Evolutionary conservation across 352 stramenopile species (phyloP).

Genomic region (Lagenidium sp.): DNA sequence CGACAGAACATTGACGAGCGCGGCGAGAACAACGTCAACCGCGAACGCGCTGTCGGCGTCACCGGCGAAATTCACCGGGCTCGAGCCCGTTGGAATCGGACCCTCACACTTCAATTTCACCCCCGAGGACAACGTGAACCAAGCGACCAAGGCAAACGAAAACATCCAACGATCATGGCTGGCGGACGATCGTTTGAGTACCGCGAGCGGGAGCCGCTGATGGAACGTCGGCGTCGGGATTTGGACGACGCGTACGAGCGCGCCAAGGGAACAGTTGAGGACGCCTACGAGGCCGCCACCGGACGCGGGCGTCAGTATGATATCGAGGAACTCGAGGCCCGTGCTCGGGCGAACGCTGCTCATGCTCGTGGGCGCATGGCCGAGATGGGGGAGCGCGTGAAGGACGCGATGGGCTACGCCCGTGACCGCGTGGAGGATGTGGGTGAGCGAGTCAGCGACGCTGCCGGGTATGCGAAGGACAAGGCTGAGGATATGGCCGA

Average conservation of each 20-base stretch:
- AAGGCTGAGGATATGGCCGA: conserved; percentile 3
- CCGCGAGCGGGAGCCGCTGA: conserved; percentile 9
- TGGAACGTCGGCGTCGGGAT: conserved; percentile 4
- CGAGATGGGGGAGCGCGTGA: conserved; percentile 12
- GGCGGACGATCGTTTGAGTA: conserved; percentile 10
- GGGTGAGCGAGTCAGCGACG: conserved; percentile 12
- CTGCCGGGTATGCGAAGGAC: conserved; percentile 22
- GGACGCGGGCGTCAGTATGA: conserved; percentile 22
- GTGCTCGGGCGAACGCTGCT: conserved; percentile 21
- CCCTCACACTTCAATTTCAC: too few species aligned
- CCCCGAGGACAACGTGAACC: background rate
- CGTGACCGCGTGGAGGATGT: conserved; percentile 15
- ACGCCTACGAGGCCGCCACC: conserved; percentile 9
- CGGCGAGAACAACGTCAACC: too few species aligned
- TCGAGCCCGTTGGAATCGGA: too few species aligned
- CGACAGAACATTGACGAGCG: too few species aligned
- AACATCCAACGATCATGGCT: conserved; percentile 5
- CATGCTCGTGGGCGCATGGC: conserved; percentile 16
- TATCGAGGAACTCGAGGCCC: conserved; percentile 22
- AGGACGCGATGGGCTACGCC: conserved; percentile 12
- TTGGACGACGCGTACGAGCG: conserved; percentile 11
- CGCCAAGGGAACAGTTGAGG: conserved; percentile 12
- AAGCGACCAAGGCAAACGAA: too few species aligned
- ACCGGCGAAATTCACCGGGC: too few species aligned
- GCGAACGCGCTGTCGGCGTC: too few species aligned